phyloP scores from a whole-genome alignment of 169 alveolate species.

The Neospora caninum region DNA sequence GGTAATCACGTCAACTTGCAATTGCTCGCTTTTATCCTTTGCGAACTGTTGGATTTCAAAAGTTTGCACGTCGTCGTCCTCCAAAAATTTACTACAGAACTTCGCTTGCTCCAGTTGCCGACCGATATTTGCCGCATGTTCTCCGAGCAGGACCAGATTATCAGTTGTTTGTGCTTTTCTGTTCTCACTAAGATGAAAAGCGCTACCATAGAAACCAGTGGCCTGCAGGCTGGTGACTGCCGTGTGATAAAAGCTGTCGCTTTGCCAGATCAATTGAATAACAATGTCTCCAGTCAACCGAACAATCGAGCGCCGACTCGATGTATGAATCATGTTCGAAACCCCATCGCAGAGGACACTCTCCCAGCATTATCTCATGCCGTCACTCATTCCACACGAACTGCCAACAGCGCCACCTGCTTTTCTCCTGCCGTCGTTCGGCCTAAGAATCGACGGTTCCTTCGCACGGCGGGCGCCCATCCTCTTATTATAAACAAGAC shows the following conservation, averaged over 20 bases:
- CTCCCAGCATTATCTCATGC: neutral
- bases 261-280: neutral
- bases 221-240: neutral
- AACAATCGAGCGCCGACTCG: neutral
- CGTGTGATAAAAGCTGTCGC: neutral
- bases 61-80: slow-evolving; percentile 52
- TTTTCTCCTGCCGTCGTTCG: neutral
- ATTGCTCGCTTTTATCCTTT: slow-evolving; percentile 56
- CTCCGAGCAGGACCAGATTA: slow-evolving; percentile 51
- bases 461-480: neutral
- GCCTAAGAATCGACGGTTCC: neutral
- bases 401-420: neutral
- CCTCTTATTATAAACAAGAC: neutral
- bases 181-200: slow-evolving; percentile 53
- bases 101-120: slow-evolving; percentile 61
- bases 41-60: slow-evolving; percentile 49
- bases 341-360: neutral
- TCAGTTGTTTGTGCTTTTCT: slow-evolving; percentile 64
- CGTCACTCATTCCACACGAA: neutral
- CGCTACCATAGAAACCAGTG: neutral
- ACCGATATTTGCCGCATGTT: slow-evolving; percentile 43
- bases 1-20: slow-evolving; percentile 35
- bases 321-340: neutral
- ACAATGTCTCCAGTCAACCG: neutral
- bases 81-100: slow-evolving; percentile 19